Evolutionary conservation across 129 eudicot species (phyloP), one percentile per base, ranked within the genome.

Genomic region (Rutidosis leptorrhynchoides): DNA sequence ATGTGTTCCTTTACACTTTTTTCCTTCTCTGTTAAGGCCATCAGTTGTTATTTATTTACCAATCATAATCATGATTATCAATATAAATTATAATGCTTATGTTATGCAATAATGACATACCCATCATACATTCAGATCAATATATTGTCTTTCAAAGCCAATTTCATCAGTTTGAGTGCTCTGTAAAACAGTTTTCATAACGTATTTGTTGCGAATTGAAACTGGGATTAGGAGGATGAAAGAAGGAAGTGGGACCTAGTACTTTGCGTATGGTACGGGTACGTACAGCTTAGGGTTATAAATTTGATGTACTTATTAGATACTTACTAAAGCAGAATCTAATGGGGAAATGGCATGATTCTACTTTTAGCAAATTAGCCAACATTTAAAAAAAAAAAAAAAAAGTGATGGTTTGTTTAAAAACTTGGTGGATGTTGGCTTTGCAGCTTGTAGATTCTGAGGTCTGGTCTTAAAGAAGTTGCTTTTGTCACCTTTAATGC

Each of bases 1-100:
- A 67, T 85, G 65, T 83, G 85, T 78, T 67, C 78, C 83, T 83
- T 85, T 89, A 78, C 68, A 70, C 85, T 74, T 83, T 82, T 73
- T 58, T 82, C 37, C 61, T 59, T 80, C 74, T 73, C 60, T 80
- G 62, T 68, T 73, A 71, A 54, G 49, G 68, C 62, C 83, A 71
- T 62, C 42, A 25, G 74, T 23, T 68, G 68, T 42, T 68, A 52
- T 19, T 42, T 68, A 52, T 19, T 68, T 75, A 68, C 71, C 53
- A 60, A 61, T 70, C 70, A 17, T 70, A 42, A 15, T 68, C 70
- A 78, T 57, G 70, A 64, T 69, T n/a, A n/a, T n/a, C n/a, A n/a
- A n/a, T n/a, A n/a, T n/a, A n/a, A n/a, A n/a, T n/a, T 49, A 52
- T 68, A 57, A 68, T 52, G 69, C 65, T 26, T 51, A 46, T 51